phyloP scores from a whole-genome alignment of 2,329 filamentous ascomycete species.

The Huntiella bhutanensis region DNA sequence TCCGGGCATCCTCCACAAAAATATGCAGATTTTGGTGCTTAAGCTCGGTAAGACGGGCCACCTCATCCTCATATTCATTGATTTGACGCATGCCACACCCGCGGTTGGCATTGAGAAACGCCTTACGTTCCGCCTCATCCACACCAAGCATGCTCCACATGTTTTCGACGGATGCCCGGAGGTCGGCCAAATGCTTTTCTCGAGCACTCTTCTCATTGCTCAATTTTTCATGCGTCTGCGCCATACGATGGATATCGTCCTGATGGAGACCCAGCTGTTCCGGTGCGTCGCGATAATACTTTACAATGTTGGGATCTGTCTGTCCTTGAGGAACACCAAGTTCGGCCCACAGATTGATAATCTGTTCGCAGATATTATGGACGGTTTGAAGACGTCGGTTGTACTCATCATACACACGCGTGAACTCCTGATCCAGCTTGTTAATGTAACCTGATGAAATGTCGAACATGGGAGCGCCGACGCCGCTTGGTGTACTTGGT shows the following conservation, averaged over 20 bases:
- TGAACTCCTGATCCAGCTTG: conserved; percentile 76
- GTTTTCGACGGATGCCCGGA: conserved; percentile 58
- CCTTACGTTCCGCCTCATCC: conserved; percentile 63
- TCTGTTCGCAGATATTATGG: conserved; percentile 56
- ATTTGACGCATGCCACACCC: conserved; percentile 82
- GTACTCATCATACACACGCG: conserved; percentile 91
- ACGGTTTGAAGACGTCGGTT: conserved; percentile 62
- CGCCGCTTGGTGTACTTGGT: conserved; percentile 57
- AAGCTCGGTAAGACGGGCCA: conserved; percentile 68
- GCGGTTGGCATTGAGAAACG: conserved; percentile 70
- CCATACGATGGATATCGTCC: conserved; percentile 60
- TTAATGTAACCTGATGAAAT: conserved; percentile 80
- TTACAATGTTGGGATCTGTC: conserved; percentile 71
- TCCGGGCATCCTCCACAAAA: conserved; percentile 86
- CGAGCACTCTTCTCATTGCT: conserved; percentile 73
- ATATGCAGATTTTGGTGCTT: conserved; percentile 90
- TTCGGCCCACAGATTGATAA: conserved; percentile 90
- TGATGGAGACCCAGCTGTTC: conserved; percentile 88
- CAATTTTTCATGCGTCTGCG: conserved; percentile 60
- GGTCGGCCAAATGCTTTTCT: conserved; percentile 57
- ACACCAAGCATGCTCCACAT: conserved; percentile 81
- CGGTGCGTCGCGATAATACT: conserved; percentile 74
- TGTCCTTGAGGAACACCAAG: conserved; percentile 86
- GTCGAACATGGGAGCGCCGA: conserved; percentile 68
- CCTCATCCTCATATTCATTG: conserved; percentile 89